Evolutionary conservation across 176 grass and related monocot species (phyloP).

Genomic region (Ensete ventricosum): DNA sequence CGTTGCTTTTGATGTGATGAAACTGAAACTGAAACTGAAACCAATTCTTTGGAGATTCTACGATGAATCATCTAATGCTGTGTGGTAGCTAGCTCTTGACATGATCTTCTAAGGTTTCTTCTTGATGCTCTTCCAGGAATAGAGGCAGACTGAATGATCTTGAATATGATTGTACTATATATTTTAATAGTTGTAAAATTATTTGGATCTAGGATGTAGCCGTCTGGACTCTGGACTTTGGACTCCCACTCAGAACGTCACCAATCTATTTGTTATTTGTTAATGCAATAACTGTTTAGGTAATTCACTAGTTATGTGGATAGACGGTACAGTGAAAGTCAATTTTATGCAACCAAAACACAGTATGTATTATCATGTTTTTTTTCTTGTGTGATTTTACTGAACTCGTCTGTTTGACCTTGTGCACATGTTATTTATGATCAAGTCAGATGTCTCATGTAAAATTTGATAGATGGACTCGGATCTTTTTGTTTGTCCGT

Average conservation of each 20-base stretch:
- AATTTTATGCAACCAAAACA: too few relatives aligned
- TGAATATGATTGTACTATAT: too few relatives aligned
- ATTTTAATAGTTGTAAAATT: too few relatives aligned
- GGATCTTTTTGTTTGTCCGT: slow-evolving; percentile 6
- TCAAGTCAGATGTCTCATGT: neutral
- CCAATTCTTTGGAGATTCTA: neutral
- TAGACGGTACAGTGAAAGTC: too few relatives aligned
- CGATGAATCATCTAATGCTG: neutral
- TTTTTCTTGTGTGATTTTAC: neutral
- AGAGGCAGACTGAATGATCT: too few relatives aligned
- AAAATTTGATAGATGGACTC: neutral
- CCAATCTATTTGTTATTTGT: neutral
- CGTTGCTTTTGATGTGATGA: neutral
- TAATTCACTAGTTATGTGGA: neutral
- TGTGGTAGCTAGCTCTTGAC: neutral
- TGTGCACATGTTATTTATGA: neutral
- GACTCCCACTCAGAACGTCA: neutral
- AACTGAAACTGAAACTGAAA: neutral
- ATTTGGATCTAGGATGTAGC: neutral
- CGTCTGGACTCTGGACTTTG: neutral
- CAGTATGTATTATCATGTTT: too few relatives aligned
- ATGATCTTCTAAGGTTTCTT: neutral
- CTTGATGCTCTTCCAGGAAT: too few relatives aligned
- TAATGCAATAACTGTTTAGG: neutral
- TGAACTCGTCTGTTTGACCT: neutral